Evolutionary conservation across 495 filamentous ascomycete species (phyloP).

Genomic region (Penicillium malachiteum): DNA sequence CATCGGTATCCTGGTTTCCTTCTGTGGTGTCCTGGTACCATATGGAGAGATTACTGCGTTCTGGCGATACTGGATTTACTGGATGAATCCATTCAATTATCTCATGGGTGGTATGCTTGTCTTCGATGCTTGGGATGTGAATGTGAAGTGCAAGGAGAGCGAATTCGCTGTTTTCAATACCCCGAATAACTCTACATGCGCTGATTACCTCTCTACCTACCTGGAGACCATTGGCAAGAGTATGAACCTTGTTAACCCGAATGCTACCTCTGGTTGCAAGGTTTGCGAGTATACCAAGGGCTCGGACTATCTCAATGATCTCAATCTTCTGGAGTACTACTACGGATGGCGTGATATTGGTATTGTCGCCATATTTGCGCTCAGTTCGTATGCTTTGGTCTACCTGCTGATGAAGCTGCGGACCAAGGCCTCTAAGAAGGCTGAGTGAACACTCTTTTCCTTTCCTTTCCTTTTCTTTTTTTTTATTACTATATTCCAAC

Average conservation of each 20-base stretch:
- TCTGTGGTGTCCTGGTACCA: constrained; percentile 50
- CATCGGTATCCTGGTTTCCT: constrained; percentile 53
- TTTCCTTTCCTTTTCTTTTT: too few species aligned
- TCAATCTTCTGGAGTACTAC: constrained; percentile 44
- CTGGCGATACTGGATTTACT: constrained; percentile 77
- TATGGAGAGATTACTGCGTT: constrained; percentile 53
- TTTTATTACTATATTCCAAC: too few species aligned
- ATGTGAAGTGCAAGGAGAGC: constrained; percentile 53
- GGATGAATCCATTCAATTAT: constrained; percentile 69
- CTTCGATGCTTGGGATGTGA: constrained; percentile 54
- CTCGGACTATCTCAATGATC: constrained; percentile 35
- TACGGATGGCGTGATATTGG: constrained; percentile 45
- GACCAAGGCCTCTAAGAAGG: constrained; percentile 43
- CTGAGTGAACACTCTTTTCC: constrained; percentile 17
- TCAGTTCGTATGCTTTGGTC: constrained; percentile 48
- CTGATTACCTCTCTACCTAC: constrained; percentile 55
- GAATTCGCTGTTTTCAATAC: constrained; percentile 62
- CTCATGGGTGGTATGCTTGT: constrained; percentile 60
- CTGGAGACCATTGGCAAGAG: constrained; percentile 47
- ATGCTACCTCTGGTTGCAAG: constrained; percentile 51
- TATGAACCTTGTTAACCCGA: constrained; percentile 51
- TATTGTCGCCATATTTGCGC: constrained; percentile 45
- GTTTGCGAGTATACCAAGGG: constrained; percentile 55
- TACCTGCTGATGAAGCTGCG: constrained; percentile 48
- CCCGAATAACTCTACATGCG: constrained; percentile 50